Percentiles rank a stretch among this genome's conserved stretches.
These are phyloP conservation scores for Teunomyces stri DNA, from an alignment of 805 yeast genomes.

Conservation along the genomic window DNA sequence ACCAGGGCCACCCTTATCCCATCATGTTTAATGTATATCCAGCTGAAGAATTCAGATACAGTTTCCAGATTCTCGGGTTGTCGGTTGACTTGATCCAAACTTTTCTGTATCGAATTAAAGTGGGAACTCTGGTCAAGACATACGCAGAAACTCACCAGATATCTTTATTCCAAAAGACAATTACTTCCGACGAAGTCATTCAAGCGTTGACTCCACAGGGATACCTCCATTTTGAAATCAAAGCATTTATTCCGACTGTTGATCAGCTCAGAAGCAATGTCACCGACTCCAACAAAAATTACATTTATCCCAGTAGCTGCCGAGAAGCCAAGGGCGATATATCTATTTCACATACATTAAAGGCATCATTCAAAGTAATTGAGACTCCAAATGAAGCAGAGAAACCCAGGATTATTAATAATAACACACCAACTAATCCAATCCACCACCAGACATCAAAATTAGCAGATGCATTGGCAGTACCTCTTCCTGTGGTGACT, in stretches of 20 bases:
- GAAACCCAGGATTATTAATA: background rate
- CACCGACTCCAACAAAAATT: background rate
- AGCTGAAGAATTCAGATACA: background rate
- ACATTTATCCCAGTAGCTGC: constrained; percentile 7
- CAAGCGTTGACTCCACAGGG: background rate
- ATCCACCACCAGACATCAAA: too few relatives aligned
- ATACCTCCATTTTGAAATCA: background rate
- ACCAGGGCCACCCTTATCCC: constrained; percentile 7
- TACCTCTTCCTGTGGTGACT: background rate
- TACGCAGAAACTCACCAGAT: background rate
- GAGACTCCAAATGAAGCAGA: constrained; percentile 3
- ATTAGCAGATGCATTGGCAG: background rate
- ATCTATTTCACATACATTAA: constrained; percentile 9
- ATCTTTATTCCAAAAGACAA: background rate
- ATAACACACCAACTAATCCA: background rate
- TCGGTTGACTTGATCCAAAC: background rate
- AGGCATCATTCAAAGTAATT: constrained; percentile 11
- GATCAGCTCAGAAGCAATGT: background rate
- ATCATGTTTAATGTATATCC: background rate
- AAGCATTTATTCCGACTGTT: constrained; percentile 3
- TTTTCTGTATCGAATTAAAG: background rate
- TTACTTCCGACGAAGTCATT: background rate
- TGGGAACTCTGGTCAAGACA: background rate
- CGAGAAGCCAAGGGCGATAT: constrained; percentile 8
- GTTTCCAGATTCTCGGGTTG: background rate